Evolutionary conservation across 2,329 filamentous ascomycete genomes (phyloP), one percentile per base, ranked within the genome.

Genomic region (Arthrobotrys pseudoclavata): DNA sequence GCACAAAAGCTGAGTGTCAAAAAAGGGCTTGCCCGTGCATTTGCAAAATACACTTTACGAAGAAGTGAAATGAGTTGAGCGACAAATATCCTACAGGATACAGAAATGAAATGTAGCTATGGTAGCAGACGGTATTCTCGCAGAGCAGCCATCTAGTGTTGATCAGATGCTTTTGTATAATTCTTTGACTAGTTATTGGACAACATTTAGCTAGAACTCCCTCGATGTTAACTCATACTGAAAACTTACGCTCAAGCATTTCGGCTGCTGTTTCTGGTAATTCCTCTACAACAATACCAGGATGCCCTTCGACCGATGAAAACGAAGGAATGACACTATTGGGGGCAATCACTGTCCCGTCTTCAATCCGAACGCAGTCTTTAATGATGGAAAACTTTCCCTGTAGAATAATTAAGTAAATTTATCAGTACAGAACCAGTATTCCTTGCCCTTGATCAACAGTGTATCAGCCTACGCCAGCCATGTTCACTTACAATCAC

Each of bases 1-100:
- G 96, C 92, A 81, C 96, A 99, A 84, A 99, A 99, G 86, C 90
- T 98, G 82, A 97, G 93, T 85, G 96, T 93, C 85, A 99, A 98
- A 88, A 97, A 97, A 87, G 94, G 96, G 15, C 88, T 99, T 52
- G 92, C 94, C 0, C 88, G 96, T 76, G 93, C 96, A 3, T 99
- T 99, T 86, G 94, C 96, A 82, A 99, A 99, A 86, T 99, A 98
- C 83, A 92, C 91, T 0, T 84, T 90, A 62, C 86, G 85, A 6
- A 84, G 87, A 79, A 87, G 87, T 18, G 69, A 68, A 37, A 37
- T 45, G 40, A 57, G 24, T 20, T 63, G 37, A 45, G 15, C 5
- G 1, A 26, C 57, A 29, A 29, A 42, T 55, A 29, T 67, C 3
- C 47, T 10, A 12, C 10, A 15, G 4, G 22, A 13, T 26, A 42